phyloP scores from a whole-genome alignment of 768 basidiomycete genomes.

The Lactarius hatsudake region DNA sequence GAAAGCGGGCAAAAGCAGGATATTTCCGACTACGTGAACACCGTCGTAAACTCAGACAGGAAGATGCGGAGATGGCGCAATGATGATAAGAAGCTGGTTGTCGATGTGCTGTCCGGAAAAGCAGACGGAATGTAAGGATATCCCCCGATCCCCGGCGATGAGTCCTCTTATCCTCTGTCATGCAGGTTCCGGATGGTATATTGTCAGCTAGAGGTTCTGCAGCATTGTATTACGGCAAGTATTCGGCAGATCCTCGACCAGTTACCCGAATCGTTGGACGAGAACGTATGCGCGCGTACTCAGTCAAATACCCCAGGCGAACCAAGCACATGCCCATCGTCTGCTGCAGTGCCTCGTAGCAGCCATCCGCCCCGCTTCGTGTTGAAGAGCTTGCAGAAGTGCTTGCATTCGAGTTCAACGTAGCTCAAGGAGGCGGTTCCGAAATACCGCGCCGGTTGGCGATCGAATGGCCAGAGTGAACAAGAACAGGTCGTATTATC shows the following conservation, averaged over 20 bases:
- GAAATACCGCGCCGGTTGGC: background rate
- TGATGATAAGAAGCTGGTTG: background rate
- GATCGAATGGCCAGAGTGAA: background rate
- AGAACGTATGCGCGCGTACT: background rate
- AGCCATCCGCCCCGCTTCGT: background rate
- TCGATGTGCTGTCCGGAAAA: background rate
- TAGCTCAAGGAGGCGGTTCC: background rate
- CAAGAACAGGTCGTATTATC: background rate
- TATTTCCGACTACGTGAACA: background rate
- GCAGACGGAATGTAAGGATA: background rate
- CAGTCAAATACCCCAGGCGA: background rate
- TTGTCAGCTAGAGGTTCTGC: background rate
- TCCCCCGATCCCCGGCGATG: no score
- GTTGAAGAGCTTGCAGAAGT: background rate
- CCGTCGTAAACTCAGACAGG: background rate
- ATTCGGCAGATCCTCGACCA: background rate
- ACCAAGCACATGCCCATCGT: background rate
- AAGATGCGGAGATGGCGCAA: background rate
- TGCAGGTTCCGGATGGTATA: background rate
- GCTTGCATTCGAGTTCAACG: background rate
- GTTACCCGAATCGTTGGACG: background rate
- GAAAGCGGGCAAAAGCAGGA: background rate
- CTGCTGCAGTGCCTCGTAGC: background rate
- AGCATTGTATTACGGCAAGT: background rate
- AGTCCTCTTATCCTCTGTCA: no score